These are phyloP conservation scores for Globisporangium solare DNA, from an alignment of 352 stramenopile species.

Conservation along the genomic window DNA sequence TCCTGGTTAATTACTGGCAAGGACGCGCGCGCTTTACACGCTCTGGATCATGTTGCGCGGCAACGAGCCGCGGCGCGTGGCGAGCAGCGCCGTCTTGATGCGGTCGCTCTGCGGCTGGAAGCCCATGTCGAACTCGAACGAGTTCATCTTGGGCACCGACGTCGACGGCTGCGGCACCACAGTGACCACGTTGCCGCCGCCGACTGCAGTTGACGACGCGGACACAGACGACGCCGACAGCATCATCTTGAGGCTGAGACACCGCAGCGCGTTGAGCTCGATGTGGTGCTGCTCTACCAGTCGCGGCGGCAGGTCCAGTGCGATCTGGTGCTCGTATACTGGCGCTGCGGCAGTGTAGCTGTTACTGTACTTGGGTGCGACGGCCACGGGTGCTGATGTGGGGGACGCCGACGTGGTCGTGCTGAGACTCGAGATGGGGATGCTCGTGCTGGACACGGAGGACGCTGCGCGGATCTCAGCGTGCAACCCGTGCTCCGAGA, in stretches of 20 bases:
- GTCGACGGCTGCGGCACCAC: constrained; percentile 13
- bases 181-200: constrained; percentile 1
- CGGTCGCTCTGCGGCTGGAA: constrained; percentile 13
- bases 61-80: constrained; percentile 13
- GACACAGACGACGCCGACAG: constrained; percentile 27
- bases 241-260: constrained; percentile 54
- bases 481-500: constrained; percentile 14
- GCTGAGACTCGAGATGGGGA: not conserved
- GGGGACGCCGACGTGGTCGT: no score
- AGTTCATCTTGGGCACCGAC: constrained; percentile 14
- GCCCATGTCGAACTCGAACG: constrained; percentile 12
- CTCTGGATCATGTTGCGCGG: constrained; percentile 26
- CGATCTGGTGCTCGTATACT: constrained; percentile 12
- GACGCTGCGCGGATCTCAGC: constrained; percentile 18
- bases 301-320: constrained; percentile 18
- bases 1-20: no score
- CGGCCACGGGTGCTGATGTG: constrained; percentile 11
- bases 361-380: constrained; percentile 1
- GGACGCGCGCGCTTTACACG: constrained; percentile 7
- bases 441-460: not conserved
- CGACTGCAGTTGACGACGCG: not conserved
- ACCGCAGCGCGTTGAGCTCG: constrained; percentile 44
- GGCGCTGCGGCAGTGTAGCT: constrained; percentile 1
- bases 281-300: constrained; percentile 32
- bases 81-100: constrained; percentile 8